Evolutionary conservation across 768 basidiomycete species (phyloP), one percentile per base, ranked within the genome.

Genomic region (Lactarius pseudohatsudake): DNA sequence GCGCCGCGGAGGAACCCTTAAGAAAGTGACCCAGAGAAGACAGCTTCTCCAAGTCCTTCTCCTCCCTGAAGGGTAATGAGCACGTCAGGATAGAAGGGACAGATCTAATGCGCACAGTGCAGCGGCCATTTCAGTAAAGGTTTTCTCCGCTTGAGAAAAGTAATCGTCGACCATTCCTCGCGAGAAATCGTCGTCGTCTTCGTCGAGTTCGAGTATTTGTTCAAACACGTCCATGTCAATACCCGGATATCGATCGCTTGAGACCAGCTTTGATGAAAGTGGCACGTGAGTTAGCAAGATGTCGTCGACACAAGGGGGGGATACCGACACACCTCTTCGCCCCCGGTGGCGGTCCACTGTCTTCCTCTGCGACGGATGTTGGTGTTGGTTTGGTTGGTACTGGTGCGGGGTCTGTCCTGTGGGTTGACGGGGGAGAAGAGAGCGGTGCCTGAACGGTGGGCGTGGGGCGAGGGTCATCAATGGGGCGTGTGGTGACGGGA

Each of bases 1-100:
- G 83, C 2, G 96, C 93, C 34, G 96, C 96, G 15, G 95, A 96
- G 2, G 96, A 98, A 57, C 96, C 96, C 77, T 98, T 99, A 74
- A 98, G 86, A 79, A 92, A 99, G 78, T 99, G 96, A 0, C 96
- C 97, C 11, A 90, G 82, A 20, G 80, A 77, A 2, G 91, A 89
- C 20, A 99, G 85, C 63, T 83, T 75, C 11, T 72, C 70, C 11
- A 96, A 84, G 70, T 95, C 83, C 68, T 86, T 83, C 40, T n/a
- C 28, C n/a, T n/a, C 20, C 58, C 68, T 70, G 60, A 32, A 55
- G 5, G 41, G 1, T 94, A 95, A 79, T 38, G 85, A 86, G 64
- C 18, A 57, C 20, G 32, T 34, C 26, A 22, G 7, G 57, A 18
- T 15, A 32, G 56, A 58, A 40, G 30, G 2, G 53, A 28, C 0